Percentiles rank a stretch among this genome's conserved stretches.
Conservation (phyloP, 2,329 filamentous ascomycete genomes). For the Teratosphaeria pseudoeucalypti region DNA sequence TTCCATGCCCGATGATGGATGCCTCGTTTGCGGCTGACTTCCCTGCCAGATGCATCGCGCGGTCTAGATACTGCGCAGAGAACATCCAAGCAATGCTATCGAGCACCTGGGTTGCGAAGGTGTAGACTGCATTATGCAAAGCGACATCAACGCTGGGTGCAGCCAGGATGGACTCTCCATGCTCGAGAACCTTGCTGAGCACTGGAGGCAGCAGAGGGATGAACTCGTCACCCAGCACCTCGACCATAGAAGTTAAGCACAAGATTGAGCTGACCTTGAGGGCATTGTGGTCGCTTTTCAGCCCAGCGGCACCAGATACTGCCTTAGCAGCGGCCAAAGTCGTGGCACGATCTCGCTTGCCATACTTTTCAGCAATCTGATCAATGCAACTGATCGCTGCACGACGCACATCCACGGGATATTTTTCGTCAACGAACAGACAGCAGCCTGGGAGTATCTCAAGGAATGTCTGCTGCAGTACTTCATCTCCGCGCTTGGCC, state of each 20-base stretch:
- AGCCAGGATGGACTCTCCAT: constrained; percentile 56
- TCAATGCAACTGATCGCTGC: constrained; percentile 84
- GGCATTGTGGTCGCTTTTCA: constrained; percentile 61
- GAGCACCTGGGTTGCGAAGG: constrained; percentile 67
- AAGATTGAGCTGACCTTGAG: constrained; percentile 76
- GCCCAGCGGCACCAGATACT: constrained; percentile 64
- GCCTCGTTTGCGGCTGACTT: constrained; percentile 49
- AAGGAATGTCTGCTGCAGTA: constrained; percentile 58
- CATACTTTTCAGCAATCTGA: constrained; percentile 88
- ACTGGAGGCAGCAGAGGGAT: constrained; percentile 72
- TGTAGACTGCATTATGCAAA: constrained; percentile 72
- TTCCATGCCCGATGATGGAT: constrained; percentile 7
- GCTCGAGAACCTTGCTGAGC: constrained; percentile 59
- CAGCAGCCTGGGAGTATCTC: constrained; percentile 37
- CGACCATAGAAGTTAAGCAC: constrained; percentile 79
- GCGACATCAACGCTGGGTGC: constrained; percentile 38
- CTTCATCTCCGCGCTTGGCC: constrained; percentile 59
- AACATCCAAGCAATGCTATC: constrained; percentile 86
- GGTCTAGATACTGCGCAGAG: constrained; percentile 59
- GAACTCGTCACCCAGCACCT: constrained; percentile 76
- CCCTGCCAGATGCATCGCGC: constrained; percentile 22
- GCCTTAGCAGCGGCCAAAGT: constrained; percentile 66
- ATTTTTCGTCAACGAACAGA: constrained; percentile 61
- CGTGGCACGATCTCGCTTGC: constrained; percentile 74
- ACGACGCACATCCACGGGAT: constrained; percentile 66